Percentiles rank a stretch among this genome's conserved stretches.
These are phyloP conservation scores for Cyberlindnera subsufficiens DNA, from an alignment of 805 yeast species.

Conservation along the genomic window DNA sequence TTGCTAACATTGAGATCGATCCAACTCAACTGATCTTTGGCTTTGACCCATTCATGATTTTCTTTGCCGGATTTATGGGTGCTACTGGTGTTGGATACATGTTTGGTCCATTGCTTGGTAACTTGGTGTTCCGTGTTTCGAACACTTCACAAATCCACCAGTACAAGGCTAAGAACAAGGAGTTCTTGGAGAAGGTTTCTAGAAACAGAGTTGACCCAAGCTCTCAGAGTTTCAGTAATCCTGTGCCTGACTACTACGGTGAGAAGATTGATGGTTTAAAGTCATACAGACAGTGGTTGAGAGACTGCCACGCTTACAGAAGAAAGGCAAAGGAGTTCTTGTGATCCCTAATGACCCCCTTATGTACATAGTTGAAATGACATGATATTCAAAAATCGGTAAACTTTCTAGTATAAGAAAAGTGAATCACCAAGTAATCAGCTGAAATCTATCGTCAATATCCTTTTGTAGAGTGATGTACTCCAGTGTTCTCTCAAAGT, in stretches of 20 bases:
- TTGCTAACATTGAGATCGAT: constrained; percentile 81
- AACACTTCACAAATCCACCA: constrained; percentile 40
- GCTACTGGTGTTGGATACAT: constrained; percentile 76
- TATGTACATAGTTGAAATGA: constrained; percentile 1
- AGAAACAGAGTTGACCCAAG: constrained; percentile 88
- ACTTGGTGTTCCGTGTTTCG: constrained; percentile 54
- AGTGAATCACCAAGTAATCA: constrained; percentile 30
- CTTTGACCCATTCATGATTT: constrained; percentile 79
- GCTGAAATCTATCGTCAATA: constrained; percentile 62
- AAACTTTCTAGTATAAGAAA: not conserved
- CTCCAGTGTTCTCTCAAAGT: constrained; percentile 65
- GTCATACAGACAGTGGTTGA: constrained; percentile 90
- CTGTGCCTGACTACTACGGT: constrained; percentile 98
- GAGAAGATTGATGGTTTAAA: constrained; percentile 85
- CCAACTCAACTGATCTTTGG: constrained; percentile 84
- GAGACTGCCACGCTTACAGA: constrained; percentile 89
- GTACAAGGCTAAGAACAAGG: constrained; percentile 59
- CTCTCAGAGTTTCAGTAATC: constrained; percentile 83
- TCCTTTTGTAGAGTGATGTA: constrained; percentile 66
- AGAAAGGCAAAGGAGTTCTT: constrained; percentile 75
- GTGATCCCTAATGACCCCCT: constrained; percentile 21
- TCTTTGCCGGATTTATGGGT: constrained; percentile 65
- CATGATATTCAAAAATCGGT: not conserved
- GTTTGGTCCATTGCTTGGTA: constrained; percentile 79
- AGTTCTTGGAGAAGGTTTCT: constrained; percentile 68